phyloP scores from a whole-genome alignment of 2,329 filamentous ascomycete genomes.

The Beauveria varroae region DNA sequence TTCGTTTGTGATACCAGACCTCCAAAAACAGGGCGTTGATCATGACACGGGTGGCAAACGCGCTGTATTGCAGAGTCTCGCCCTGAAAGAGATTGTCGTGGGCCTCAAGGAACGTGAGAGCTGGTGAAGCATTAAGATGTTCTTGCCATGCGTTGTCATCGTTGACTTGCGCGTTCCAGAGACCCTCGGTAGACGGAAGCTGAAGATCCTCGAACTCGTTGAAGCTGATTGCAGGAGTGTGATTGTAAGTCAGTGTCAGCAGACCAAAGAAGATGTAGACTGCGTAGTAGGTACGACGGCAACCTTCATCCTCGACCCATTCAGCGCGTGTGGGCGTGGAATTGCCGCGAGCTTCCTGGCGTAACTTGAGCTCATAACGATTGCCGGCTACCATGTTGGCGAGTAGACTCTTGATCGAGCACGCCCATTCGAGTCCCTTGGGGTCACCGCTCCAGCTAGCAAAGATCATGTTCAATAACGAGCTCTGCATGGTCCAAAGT shows the following conservation, averaged over 20 bases:
- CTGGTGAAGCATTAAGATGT: conserved; percentile 60
- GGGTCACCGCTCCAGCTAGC: conserved; percentile 98
- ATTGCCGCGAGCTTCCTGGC: conserved; percentile 77
- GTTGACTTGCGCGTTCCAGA: conserved; percentile 79
- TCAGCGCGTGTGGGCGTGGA: conserved; percentile 71
- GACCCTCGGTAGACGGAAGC: conserved; percentile 83
- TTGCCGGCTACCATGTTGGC: conserved; percentile 99
- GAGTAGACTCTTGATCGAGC: conserved; percentile 94
- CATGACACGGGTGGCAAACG: conserved; percentile 95
- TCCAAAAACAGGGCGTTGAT: conserved; percentile 98
- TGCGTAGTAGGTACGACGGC: conserved; percentile 92
- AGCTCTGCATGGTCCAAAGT: conserved; percentile 96
- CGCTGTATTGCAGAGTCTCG: conserved; percentile 83
- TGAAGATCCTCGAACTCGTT: conserved; percentile 94
- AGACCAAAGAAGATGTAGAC: conserved; percentile 99
- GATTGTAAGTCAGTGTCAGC: conserved; percentile 91
- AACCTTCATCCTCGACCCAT: conserved; percentile 96
- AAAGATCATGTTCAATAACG: conserved; percentile 96
- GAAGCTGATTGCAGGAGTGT: conserved; percentile 95
- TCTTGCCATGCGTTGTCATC: conserved; percentile 84
- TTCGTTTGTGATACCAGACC: conserved; percentile 98
- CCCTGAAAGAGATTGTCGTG: conserved; percentile 95
- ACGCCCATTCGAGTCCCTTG: conserved; percentile 96
- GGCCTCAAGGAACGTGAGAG: conserved; percentile 84
- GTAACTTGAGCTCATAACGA: conserved; percentile 89